Evolutionary conservation across 2,329 filamentous ascomycete genomes (phyloP), one percentile per base, ranked within the genome.

Genomic region (Nannizziopsis arthrosporioides): DNA sequence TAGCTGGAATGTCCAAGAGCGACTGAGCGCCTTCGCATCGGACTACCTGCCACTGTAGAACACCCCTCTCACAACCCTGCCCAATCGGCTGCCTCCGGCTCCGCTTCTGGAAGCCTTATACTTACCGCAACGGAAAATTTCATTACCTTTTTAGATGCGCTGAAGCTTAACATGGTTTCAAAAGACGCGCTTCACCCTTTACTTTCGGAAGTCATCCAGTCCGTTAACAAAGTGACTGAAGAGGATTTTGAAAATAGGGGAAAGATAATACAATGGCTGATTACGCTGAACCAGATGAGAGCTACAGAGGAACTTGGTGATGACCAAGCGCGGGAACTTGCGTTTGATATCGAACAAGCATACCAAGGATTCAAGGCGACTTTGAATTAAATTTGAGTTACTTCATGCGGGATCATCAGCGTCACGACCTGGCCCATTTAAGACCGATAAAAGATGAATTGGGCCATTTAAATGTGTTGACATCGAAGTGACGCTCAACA

Each of bases 211-310:
- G 87, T 95, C 14, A 98, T 98, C 53, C 90, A 95, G 61, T 89
- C 87, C 2, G 90, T 95, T 55, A 96, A 96, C 68, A 92, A 93
- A 61, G 92, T 98, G 54, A 95, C 90, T 2, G 88, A 94, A 63
- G 79, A 82, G 53, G 90, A 96, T 59, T 98, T 98, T 63, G 89
- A 96, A 57, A 89, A 83, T 62, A 82, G 93, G 56, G 88, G 85
- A 58, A 96, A 96, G 75, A 96, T 98, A 58, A 88, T 98, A 49
- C 89, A 95, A 65, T 98, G 92, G 92, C 75, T 98, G 56, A 98
- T 98, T 59, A 84, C 86, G 5, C 73, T 98, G 54, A 98, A 98
- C 63, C 89, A 95, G 68, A 96, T 98, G 92, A 86, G 86, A 61
- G 92, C 89, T 7, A 88, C 87, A 1, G 89, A 96, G 60, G 88